Percentiles rank a stretch among this genome's conserved stretches.
Evolutionary conservation across 257 asterid species (phyloP).

Genomic region (Coffea eugenioides): DNA sequence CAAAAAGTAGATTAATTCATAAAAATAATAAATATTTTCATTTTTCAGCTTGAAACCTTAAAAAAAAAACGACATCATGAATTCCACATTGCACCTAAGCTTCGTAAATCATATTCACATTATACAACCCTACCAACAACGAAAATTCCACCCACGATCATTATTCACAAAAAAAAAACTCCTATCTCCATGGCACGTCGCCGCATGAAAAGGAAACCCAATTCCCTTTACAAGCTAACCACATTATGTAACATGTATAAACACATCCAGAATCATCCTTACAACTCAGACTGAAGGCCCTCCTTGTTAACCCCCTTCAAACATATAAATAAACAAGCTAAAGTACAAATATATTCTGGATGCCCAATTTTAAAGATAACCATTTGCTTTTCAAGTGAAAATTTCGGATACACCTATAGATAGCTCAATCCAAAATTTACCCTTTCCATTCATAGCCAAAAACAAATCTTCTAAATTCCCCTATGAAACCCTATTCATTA

Average conservation of each 20-base stretch:
- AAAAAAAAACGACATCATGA: not conserved
- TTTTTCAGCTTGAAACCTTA: not conserved
- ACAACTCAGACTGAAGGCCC: not conserved
- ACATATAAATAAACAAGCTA: not conserved
- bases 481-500: not conserved
- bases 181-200: not conserved
- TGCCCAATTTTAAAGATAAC: too few relatives aligned
- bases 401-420: not conserved
- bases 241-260: not conserved
- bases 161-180: not conserved
- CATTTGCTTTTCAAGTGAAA: not conserved
- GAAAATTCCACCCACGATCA: not conserved
- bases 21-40: not conserved
- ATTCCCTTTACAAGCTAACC: not conserved
- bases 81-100: not conserved
- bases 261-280: not conserved
- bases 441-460: not conserved
- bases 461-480: not conserved
- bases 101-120: not conserved
- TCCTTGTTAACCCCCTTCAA: not conserved
- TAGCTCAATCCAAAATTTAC: not conserved
- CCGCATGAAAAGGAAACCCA: not conserved
- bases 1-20: not conserved
- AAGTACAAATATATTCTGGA: too few relatives aligned
- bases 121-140: not conserved